Base-by-base conservation (phyloP, 257 asterid genomes). In the Scutellaria baicalensis region DNA sequence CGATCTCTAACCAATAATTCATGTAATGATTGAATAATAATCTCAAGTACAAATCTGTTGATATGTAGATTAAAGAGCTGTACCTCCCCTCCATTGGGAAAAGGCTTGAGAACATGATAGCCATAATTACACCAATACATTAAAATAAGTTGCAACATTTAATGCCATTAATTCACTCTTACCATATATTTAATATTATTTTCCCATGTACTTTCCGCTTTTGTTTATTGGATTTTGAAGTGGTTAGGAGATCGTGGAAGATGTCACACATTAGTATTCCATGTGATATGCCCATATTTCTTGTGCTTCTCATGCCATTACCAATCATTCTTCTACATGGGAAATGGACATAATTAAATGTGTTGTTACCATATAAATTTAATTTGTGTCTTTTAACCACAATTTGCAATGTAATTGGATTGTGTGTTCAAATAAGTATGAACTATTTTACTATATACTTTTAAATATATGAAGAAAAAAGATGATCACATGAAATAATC, bases 211-310 rank as follows among this genome's bases (percentile, higher is more conserved):
- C 54, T 64, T 51, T 10, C 35, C 21, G 61, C 18, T 27, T 54
- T 75, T 71, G 61, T 75, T 78, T 75, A 63, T 64, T 52, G 60
- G 59, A 49, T 48, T 70, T 36, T 36, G 23, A 76, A 78, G 66
- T 69, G 74, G 71, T 69, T 69, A 45, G 81, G 52, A 75, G 81
- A 75, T 75, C 81, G 83, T 76, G 84, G 84, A 76, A 76, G 81
- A 82, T 82, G 86, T 78, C 78, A 75, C 44, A 76, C 80, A 73
- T 73, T 38, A 48, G 68, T 61, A 75, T 48, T 75, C 82, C 84
- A 79, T 82, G 82, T 78, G 86, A 76, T 73, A 59, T 6, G 43
- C 66, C 76, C 72, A 42, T 71, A 59, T 68, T 43, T 55, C 43
- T 62, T 59, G 68, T 61, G 70, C 40, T 50, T 61, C 31, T 44